phyloP scores from a whole-genome alignment of 2,329 filamentous ascomycete genomes.

The Aspergillus sp. region DNA sequence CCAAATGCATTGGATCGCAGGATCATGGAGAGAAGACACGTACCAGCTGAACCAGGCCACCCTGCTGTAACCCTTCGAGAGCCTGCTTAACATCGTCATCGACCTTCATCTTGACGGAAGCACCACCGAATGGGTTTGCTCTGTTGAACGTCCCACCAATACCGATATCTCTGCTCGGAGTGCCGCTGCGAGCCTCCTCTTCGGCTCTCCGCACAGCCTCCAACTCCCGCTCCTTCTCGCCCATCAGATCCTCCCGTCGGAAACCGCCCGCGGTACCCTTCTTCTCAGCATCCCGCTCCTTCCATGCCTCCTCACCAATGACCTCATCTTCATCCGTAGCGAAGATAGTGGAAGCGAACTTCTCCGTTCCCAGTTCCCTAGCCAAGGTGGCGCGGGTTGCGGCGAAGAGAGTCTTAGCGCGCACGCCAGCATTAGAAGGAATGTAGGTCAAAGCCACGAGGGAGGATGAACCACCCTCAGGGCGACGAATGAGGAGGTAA shows the following conservation, averaged over 20 bases:
- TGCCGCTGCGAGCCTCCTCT: conserved; percentile 58
- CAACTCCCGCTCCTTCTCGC: conserved; percentile 61
- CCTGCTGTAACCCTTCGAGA: conserved; percentile 44
- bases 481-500: conserved; percentile 62
- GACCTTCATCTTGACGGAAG: conserved; percentile 53
- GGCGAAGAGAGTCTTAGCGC: conserved; percentile 67
- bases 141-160: conserved; percentile 43
- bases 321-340: conserved; percentile 61
- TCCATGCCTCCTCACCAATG: conserved; percentile 54
- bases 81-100: conserved; percentile 57
- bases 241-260: conserved; percentile 56
- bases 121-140: conserved; percentile 23
- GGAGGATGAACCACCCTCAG: conserved; percentile 28
- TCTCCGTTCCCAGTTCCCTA: conserved; percentile 62
- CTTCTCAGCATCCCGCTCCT: conserved; percentile 53
- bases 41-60: conserved; percentile 54
- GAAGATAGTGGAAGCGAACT: conserved; percentile 61
- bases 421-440: conserved; percentile 63
- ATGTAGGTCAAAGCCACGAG: conserved; percentile 63
- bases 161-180: conserved; percentile 51
- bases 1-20: not conserved
- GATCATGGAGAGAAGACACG: conserved; percentile 17
- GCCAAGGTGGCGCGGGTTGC: conserved; percentile 62
- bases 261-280: conserved; percentile 30
- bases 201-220: conserved; percentile 61